These are phyloP conservation scores for Melanomma pulvis-pyrius DNA, from an alignment of 495 filamentous ascomycete genomes.

Conservation along the genomic window DNA sequence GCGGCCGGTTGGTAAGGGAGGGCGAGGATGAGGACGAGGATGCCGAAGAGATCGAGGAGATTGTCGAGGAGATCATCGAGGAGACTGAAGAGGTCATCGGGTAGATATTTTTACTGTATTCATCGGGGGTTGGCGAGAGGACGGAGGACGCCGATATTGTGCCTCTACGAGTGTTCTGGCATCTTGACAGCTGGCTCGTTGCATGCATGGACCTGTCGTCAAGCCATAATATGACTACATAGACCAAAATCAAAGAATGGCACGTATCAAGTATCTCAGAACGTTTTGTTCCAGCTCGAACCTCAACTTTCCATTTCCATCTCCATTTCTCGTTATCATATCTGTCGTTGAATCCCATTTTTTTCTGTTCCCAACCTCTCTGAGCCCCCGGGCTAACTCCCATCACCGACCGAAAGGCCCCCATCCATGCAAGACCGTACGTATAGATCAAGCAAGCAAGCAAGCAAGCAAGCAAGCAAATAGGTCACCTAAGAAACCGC, in stretches of 20 bases:
- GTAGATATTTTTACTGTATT: not conserved
- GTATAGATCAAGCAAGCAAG: too few relatives aligned
- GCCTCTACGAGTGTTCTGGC: not conserved
- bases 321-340: not conserved
- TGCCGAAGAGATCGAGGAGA: constrained; percentile 91
- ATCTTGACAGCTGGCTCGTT: not conserved
- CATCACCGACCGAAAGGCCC: too few relatives aligned
- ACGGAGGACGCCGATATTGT: not conserved
- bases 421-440: too few relatives aligned
- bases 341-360: not conserved
- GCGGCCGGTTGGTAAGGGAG: constrained; percentile 53
- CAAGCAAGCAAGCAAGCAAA: not conserved
- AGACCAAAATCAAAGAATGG: not conserved
- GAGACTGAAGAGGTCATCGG: constrained; percentile 80
- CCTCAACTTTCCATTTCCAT: not conserved
- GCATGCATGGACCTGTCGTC: not conserved
- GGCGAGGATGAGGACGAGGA: constrained; percentile 61
- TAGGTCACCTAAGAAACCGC: not conserved
- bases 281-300: too few relatives aligned
- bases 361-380: not conserved
- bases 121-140: not conserved
- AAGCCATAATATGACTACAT: not conserved
- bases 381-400: too few relatives aligned
- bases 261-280: not conserved
- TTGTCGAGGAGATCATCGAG: constrained; percentile 66